phyloP scores from a whole-genome alignment of 2,329 filamentous ascomycete genomes.

The Orbilia javanica region DNA sequence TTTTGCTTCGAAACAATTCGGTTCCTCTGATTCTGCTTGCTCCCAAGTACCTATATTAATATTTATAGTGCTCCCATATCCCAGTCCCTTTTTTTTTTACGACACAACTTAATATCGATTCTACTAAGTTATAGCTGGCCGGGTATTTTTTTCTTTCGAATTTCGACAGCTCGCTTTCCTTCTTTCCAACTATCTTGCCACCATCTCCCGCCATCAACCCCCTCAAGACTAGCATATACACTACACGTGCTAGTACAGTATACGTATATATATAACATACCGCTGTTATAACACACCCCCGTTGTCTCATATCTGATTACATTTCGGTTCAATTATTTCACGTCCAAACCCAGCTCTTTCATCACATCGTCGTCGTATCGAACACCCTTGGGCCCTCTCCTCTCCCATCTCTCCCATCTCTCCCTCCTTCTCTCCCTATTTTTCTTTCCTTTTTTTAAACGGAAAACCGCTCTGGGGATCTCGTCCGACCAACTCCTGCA shows the following conservation, averaged over 20 bases:
- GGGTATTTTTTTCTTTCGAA: conserved; percentile 11
- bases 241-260: neutral
- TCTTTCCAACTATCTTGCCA: conserved; percentile 21
- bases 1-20: conserved; percentile 19
- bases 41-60: neutral
- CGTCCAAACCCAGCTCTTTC: conserved; percentile 15
- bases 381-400: neutral
- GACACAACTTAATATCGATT: neutral
- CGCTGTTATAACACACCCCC: neutral
- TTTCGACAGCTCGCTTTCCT: neutral
- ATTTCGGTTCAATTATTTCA: conserved; percentile 7
- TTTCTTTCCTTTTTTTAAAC: neutral
- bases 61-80: neutral
- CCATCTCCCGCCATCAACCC: conserved; percentile 19
- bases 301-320: neutral
- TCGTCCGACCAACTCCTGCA: conserved; percentile 11
- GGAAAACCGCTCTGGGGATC: conserved; percentile 1
- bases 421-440: too few species aligned
- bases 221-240: neutral
- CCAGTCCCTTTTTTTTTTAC: neutral
- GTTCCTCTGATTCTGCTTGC: neutral
- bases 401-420: too few species aligned
- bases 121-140: neutral
- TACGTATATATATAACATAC: conserved; percentile 1
- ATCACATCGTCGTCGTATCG: neutral